phyloP scores from a whole-genome alignment of 306 rosid genomes.

The Cucumis melo region DNA sequence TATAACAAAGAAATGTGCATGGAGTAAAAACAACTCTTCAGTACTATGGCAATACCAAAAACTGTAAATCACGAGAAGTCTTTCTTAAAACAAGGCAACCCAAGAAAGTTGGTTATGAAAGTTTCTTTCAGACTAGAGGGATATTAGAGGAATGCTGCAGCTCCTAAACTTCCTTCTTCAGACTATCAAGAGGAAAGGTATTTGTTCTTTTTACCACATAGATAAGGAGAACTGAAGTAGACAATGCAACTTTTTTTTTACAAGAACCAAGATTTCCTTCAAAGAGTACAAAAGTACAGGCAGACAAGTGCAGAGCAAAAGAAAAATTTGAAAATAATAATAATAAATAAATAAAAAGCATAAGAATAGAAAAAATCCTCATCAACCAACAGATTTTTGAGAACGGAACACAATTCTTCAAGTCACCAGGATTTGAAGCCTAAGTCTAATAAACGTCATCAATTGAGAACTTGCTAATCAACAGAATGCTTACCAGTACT shows the following conservation, averaged over 20 bases:
- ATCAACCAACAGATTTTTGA: neutral
- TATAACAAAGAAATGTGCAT: neutral
- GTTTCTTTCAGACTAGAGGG: neutral
- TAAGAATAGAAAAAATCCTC: neutral
- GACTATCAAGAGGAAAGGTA: neutral
- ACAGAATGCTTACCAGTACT: constrained; percentile 51
- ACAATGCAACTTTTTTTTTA: neutral
- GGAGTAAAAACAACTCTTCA: neutral
- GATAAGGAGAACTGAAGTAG: neutral
- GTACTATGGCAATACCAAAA: neutral
- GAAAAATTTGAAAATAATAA: neutral
- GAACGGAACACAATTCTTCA: no score
- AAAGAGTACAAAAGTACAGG: neutral
- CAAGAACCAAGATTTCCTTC: neutral
- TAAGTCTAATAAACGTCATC: neutral
- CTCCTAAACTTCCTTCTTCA: neutral
- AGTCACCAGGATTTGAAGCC: neutral
- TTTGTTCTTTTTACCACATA: neutral
- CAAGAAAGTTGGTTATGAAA: neutral
- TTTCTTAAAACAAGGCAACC: neutral
- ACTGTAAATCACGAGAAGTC: neutral
- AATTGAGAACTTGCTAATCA: neutral
- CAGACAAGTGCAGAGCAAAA: neutral
- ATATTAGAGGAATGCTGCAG: neutral
- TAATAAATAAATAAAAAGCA: no score